phyloP scores from a whole-genome alignment of 176 grass and related monocot species.

The Aegilops longissima region DNA sequence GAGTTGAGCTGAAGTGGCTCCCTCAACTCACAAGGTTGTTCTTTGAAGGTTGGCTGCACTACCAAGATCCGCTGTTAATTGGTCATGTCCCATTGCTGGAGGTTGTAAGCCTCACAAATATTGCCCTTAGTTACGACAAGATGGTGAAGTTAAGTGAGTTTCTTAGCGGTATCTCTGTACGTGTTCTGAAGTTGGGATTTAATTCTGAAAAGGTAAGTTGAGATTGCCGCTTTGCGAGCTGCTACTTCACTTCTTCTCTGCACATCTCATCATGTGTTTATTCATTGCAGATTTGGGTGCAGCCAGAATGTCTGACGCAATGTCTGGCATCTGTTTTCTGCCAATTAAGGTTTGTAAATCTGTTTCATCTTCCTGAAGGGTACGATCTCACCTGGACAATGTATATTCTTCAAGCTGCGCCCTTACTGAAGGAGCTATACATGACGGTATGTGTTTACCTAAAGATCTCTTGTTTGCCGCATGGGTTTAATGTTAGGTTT shows the following conservation, averaged over 20 bases:
- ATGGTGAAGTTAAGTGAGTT: neutral
- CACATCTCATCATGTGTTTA: neutral
- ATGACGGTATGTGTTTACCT: no score
- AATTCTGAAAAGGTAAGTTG: neutral
- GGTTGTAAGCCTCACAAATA: neutral
- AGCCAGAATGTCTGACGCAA: neutral
- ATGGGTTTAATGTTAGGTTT: no score
- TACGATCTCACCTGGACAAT: no score
- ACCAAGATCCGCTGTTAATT: neutral
- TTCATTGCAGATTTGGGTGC: neutral
- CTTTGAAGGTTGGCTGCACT: neutral
- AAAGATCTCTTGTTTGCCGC: no score
- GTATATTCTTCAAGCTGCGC: no score
- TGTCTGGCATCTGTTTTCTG: neutral
- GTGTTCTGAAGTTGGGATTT: neutral
- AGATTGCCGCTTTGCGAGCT: neutral
- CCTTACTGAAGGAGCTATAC: no score
- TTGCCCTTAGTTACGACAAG: neutral
- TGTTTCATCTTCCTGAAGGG: no score
- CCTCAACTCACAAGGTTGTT: neutral
- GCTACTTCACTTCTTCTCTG: neutral
- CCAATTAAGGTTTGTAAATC: no score
- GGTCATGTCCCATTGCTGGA: neutral
- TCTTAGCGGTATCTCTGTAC: neutral
- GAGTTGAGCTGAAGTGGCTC: no score